Percentiles rank a stretch among this genome's conserved stretches.
Conservation (phyloP, 345 rosid genomes). For the Arabis alpina region DNA sequence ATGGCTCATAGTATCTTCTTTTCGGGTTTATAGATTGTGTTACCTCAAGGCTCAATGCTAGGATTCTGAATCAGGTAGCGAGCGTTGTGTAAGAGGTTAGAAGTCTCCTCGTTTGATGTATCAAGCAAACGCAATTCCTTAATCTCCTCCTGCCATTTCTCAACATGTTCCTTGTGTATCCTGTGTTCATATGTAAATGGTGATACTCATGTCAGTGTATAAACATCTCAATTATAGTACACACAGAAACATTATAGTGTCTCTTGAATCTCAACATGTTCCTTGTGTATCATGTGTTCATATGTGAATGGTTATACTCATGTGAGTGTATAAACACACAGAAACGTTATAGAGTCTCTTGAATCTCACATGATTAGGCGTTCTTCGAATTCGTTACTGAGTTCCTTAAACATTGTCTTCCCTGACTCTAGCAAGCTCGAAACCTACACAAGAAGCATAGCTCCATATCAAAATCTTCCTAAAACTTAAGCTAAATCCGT, state of each 20-base stretch:
- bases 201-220: conserved; percentile 1
- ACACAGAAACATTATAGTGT: conserved; percentile 3
- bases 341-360: conserved; percentile 7
- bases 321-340: conserved; percentile 10
- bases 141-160: conserved; percentile 89
- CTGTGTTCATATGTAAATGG: conserved; percentile 49
- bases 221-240: conserved; percentile 5
- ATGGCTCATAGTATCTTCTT: background rate
- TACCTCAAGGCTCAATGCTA: conserved; percentile 53
- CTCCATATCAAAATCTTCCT: background rate
- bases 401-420: conserved; percentile 75
- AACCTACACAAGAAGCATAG: conserved; percentile 50
- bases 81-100: conserved; percentile 65
- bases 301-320: background rate
- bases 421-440: conserved; percentile 80
- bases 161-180: conserved; percentile 79
- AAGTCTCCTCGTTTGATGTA: conserved; percentile 75
- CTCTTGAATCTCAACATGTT: conserved; percentile 56
- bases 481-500: background rate
- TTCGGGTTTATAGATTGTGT: conserved; percentile 4
- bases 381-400: conserved; percentile 80
- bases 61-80: conserved; percentile 68
- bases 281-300: conserved; percentile 77
- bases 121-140: conserved; percentile 74
- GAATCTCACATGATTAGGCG: conserved; percentile 62